A percentile compares a stretch with the other conserved stretches of the same genome.
Evolutionary conservation across 805 yeast species (phyloP).

Genomic region (Candida insectorum): DNA sequence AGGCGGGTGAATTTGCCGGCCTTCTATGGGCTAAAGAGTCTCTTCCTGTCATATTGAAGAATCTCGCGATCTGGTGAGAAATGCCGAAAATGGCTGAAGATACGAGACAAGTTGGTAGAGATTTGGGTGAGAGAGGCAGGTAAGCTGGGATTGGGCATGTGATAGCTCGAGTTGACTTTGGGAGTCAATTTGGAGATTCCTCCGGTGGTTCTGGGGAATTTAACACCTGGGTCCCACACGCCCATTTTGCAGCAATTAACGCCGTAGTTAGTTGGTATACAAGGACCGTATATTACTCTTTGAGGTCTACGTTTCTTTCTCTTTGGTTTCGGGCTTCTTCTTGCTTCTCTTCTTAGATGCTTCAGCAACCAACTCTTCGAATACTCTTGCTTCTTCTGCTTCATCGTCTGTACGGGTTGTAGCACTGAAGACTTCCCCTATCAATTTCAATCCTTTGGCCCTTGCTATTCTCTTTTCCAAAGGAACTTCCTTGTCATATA

Average conservation of each 20-base stretch:
- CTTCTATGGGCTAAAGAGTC: slow-evolving; percentile 4
- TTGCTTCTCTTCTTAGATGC: slow-evolving; percentile 41
- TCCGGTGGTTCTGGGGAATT: not conserved
- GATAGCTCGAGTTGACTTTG: no score
- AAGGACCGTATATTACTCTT: not conserved
- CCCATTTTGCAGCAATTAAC: not conserved
- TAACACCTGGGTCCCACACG: not conserved
- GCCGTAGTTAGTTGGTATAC: no score
- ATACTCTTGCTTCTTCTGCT: slow-evolving; percentile 72
- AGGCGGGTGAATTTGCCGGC: slow-evolving; percentile 10
- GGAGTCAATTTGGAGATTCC: not conserved
- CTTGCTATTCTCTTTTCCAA: slow-evolving; percentile 48
- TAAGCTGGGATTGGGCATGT: no score
- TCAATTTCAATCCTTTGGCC: slow-evolving; percentile 57
- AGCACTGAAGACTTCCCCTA: slow-evolving; percentile 61
- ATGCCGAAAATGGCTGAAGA: no score
- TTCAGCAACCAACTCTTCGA: slow-evolving; percentile 64
- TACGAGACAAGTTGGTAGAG: no score
- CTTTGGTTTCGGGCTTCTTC: slow-evolving; percentile 17
- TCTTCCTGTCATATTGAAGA: slow-evolving; percentile 13
- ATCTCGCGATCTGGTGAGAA: no score
- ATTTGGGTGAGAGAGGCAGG: no score
- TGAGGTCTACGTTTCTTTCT: not conserved
- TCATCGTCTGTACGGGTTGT: slow-evolving; percentile 64
- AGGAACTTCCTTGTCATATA: slow-evolving; percentile 54